A percentile compares a stretch with the other conserved stretches of the same genome.
Conservation (phyloP, 768 basidiomycete genomes). For the Tylopilus felleus region DNA sequence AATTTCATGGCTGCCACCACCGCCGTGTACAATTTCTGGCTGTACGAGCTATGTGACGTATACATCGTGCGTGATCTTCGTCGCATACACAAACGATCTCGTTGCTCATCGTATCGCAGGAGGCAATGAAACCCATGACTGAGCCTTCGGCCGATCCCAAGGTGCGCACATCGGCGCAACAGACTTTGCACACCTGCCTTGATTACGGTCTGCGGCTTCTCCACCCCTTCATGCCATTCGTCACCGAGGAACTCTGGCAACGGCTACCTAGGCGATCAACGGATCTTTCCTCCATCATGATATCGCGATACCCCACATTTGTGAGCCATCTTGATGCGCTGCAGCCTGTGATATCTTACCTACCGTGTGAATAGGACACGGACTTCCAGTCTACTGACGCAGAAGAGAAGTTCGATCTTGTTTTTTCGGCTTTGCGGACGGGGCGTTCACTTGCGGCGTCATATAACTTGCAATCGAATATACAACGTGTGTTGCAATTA, state of each 20-base stretch:
- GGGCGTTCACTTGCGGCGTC: conserved; percentile 53
- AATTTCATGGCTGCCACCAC: conserved; percentile 94
- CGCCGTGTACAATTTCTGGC: conserved; percentile 89
- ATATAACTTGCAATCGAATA: conserved; percentile 83
- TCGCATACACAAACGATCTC: not conserved
- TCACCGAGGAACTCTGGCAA: conserved; percentile 99
- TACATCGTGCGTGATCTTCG: conserved; percentile 72
- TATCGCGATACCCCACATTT: conserved; percentile 74
- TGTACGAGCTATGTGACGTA: conserved; percentile 98
- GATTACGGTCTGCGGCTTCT: conserved; percentile 86
- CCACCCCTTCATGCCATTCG: conserved; percentile 99
- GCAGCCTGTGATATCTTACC: not conserved
- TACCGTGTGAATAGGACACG: conserved; percentile 43
- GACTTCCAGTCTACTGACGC: conserved; percentile 65
- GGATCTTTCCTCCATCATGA: conserved; percentile 85
- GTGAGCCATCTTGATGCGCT: conserved; percentile 49
- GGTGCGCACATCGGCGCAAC: conserved; percentile 80
- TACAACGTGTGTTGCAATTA: conserved; percentile 29
- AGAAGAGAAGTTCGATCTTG: conserved; percentile 81
- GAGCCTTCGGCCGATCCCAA: conserved; percentile 65
- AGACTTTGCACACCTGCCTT: conserved; percentile 93
- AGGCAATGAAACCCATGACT: conserved; percentile 98
- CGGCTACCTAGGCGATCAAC: conserved; percentile 82
- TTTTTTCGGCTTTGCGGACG: conserved; percentile 73
- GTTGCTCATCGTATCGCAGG: conserved; percentile 44